Base-by-base conservation (phyloP, 1,284 basidiomycete genomes). In the Moesziomyces parantarcticus region DNA sequence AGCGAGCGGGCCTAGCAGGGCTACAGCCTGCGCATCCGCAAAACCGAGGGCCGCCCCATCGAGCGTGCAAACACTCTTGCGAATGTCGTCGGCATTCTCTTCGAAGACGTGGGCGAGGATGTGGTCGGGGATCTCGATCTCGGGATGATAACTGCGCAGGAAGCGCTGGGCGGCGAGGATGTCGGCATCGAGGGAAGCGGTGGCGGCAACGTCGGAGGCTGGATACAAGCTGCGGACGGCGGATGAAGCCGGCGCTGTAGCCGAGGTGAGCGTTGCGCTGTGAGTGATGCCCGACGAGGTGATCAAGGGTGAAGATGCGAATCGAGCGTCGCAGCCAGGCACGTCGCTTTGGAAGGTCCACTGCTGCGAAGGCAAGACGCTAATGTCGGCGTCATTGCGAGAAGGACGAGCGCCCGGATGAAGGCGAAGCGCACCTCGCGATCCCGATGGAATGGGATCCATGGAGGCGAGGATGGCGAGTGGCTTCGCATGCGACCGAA, bases 151-250 rank as follows among this genome's bases (percentile, higher is more conserved):
- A 9, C 52, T 55, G 18, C 47, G 58, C 26, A 72, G 20, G 22
- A 59, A 66, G 32, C 25, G 52, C 29, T 63, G 58, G 2, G 69
- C 69, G 36, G 63, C 44, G n/a, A 66, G 23, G 20, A 66, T 62
- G 56, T 58, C 59, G 44, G 63, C 63, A 41, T 72, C 69, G 45
- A 64, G 39, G 25, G 65, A 68, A 22, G 63, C 59, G 39, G 55
- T 43, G 25, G 58, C 50, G 32, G 56, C 58, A 1, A 47, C 43
- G 13, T 21, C 40, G 9, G 32, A 9, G 9, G n/a, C 32, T 4
- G 56, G 51, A 47, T 49, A 65, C 3, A 72, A 59, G 22, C 58
- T 48, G 36, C 52, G 56, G 8, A 18, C 40, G n/a, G 45, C 20
- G 1, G n/a, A 5, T 34, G 49, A n/a, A 13, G 29, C 10, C 5